Conservation (phyloP, 1,139 yeast species). For the Casaregolazyma suthepensis region DNA sequence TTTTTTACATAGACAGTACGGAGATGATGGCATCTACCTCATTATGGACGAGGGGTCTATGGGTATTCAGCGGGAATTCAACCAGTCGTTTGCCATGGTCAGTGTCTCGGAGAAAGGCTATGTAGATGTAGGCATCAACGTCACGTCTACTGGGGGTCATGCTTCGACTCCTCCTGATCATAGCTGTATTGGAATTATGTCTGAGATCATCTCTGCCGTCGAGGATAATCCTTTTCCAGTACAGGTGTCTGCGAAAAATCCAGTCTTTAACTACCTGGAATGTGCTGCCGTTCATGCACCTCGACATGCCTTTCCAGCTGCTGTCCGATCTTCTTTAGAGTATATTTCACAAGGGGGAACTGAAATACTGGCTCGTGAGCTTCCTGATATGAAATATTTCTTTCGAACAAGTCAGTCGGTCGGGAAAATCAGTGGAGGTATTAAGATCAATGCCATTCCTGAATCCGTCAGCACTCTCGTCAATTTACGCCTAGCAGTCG, state of each 20-base stretch:
- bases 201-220: conserved; percentile 44
- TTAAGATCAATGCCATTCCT: conserved; percentile 66
- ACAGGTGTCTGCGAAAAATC: conserved; percentile 42
- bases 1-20: conserved; percentile 45
- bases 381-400: conserved; percentile 34
- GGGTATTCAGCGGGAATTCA: conserved; percentile 37
- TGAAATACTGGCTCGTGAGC: conserved; percentile 8
- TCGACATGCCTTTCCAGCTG: conserved; percentile 13
- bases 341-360: conserved; percentile 9
- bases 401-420: conserved; percentile 61
- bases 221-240: conserved; percentile 46
- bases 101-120: conserved; percentile 65
- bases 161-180: conserved; percentile 68
- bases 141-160: conserved; percentile 65
- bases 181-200: conserved; percentile 66
- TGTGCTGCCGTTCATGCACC: conserved; percentile 43
- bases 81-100: conserved; percentile 49
- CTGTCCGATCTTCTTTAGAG: conserved; percentile 11
- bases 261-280: conserved; percentile 41
- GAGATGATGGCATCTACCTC: conserved; percentile 49
- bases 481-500: conserved; percentile 54
- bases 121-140: conserved; percentile 42
- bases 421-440: conserved; percentile 59
- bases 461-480: conserved; percentile 51
- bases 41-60: conserved; percentile 61